Conservation (phyloP, 495 filamentous ascomycete species). For the Cetradonia linearis region DNA sequence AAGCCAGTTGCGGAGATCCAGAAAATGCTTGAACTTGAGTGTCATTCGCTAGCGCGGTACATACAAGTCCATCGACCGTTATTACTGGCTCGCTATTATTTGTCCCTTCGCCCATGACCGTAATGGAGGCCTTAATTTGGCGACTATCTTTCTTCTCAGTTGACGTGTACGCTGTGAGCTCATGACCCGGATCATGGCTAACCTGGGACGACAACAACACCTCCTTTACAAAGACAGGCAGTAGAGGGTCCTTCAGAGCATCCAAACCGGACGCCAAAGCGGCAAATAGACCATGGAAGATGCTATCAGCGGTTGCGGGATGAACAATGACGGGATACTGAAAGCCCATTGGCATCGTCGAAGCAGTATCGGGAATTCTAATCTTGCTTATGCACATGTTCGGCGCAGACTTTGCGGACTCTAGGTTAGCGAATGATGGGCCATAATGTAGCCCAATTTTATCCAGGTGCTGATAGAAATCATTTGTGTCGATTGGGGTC, state of each 20-base stretch:
- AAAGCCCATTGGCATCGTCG: slow-evolving; percentile 11
- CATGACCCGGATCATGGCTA: slow-evolving; percentile 14
- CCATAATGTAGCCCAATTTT: slow-evolving; percentile 32
- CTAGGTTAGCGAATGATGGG: slow-evolving; percentile 29
- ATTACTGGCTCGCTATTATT: not conserved
- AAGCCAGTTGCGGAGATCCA: not conserved
- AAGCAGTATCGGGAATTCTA: slow-evolving; percentile 7
- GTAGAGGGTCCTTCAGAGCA: slow-evolving; percentile 18
- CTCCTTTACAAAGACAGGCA: slow-evolving; percentile 29
- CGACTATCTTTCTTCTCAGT: not conserved
- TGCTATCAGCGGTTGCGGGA: slow-evolving; percentile 5
- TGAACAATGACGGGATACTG: slow-evolving; percentile 9
- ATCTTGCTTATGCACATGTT: not conserved
- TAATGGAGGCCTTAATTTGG: slow-evolving; percentile 9
- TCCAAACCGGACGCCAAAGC: slow-evolving; percentile 13
- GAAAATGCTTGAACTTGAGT: not conserved
- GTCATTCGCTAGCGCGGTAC: slow-evolving; percentile 13
- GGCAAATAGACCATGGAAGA: slow-evolving; percentile 13
- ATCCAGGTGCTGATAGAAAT: slow-evolving; percentile 29
- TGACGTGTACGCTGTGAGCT: slow-evolving; percentile 21
- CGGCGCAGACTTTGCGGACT: slow-evolving; percentile 11
- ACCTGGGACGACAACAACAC: slow-evolving; percentile 25
- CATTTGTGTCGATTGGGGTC: slow-evolving; percentile 22
- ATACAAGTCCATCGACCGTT: slow-evolving; percentile 5
- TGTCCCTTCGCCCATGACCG: not conserved